Evolutionary conservation across 352 stramenopile genomes (phyloP), one percentile per base, ranked within the genome.

Genomic region (Blastocystis sp.): DNA sequence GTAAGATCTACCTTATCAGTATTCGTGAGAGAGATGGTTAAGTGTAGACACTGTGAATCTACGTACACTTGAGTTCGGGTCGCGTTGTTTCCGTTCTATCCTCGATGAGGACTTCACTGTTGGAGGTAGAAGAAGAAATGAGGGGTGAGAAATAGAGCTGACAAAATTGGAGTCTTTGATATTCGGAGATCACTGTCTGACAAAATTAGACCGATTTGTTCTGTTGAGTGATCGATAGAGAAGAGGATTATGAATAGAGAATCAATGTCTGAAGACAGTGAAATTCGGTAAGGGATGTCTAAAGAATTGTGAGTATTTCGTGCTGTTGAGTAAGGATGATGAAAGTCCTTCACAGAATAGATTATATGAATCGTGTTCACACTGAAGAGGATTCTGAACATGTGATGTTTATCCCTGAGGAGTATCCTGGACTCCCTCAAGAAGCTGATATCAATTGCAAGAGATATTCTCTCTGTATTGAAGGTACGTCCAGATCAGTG

Each of bases 281-380:
- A 24, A 11, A 13, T 69, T 84, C 33, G 73, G 73, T 6, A 51
- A 58, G 27, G 53, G 53, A 11, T 54, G 53, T 13, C 73, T 84
- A 17, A 68, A 64, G 73, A 13, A 37, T 19, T 84, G 73, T 57
- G 73, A 84, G 73, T 84, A 84, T 57, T 84, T 84, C 73, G 73
- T 84, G n/a, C 51, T 84, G 51, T 51, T 84, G 27, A 60, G 73
- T 84, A 64, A 1, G 48, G 2, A 35, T 44, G 17, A 15, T 27
- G 3, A 42, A 9, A 51, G 4, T 19, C 4, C 4, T 84, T 19
- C n/a, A n/a, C n/a, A n/a, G n/a, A n/a, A n/a, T 27, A 84, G 73
- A 68, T 27, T 84, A 84, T 57, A 1, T 84, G 73, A 84, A 84
- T 57, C 73, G 73, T 37, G 73, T 84, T 22, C 73, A 84, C 33